Conservation (phyloP, 768 basidiomycete species). For the Dioszegia aurantiaca region DNA sequence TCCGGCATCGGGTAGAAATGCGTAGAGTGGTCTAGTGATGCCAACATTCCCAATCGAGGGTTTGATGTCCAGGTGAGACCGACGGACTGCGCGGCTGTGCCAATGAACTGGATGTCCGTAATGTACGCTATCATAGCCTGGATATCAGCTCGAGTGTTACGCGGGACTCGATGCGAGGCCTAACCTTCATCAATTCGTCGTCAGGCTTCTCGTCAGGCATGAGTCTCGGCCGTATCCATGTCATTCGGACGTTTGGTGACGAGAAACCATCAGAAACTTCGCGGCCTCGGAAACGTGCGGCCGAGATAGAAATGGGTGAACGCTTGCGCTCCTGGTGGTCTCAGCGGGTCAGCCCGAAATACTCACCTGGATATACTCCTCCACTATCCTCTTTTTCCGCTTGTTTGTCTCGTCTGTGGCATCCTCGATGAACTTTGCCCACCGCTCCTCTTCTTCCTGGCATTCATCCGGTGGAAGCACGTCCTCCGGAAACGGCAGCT, state of each 20-base stretch:
- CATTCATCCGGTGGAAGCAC: constrained; percentile 43
- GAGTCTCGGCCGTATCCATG: constrained; percentile 33
- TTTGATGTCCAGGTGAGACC: constrained; percentile 41
- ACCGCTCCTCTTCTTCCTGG: constrained; percentile 42
- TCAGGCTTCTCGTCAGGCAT: constrained; percentile 26
- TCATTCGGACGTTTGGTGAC: constrained; percentile 24
- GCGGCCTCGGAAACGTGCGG: constrained; percentile 17
- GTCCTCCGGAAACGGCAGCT: constrained; percentile 29
- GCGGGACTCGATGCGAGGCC: not conserved
- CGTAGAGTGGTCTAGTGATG: constrained; percentile 49
- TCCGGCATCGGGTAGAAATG: constrained; percentile 47
- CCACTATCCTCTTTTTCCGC: constrained; percentile 23
- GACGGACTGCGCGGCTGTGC: constrained; percentile 46
- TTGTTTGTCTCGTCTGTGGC: constrained; percentile 16
- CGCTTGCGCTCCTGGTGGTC: constrained; percentile 35
- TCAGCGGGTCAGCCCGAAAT: not conserved
- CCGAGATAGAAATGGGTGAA: constrained; percentile 45
- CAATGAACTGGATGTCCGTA: constrained; percentile 52
- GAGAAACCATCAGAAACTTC: constrained; percentile 13
- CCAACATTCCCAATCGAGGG: constrained; percentile 49
- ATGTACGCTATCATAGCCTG: constrained; percentile 52
- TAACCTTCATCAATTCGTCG: constrained; percentile 35
- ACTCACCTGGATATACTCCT: constrained; percentile 46
- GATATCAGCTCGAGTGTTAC: constrained; percentile 7
- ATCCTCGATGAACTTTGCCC: constrained; percentile 32